Conservation (phyloP, 208 protist genomes). For the Trypanosoma congolense region DNA sequence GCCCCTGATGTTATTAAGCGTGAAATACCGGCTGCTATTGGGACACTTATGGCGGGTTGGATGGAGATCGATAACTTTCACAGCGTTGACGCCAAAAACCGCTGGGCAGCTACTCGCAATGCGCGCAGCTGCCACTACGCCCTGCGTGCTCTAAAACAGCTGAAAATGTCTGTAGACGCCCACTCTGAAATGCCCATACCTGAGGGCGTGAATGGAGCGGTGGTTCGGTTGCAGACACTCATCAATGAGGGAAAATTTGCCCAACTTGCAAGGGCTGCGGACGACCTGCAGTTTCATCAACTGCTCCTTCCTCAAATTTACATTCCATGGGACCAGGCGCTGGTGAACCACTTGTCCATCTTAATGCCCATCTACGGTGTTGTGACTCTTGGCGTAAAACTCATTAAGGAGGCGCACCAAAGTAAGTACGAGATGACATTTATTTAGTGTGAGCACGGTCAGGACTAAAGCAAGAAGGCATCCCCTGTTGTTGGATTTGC, state of each 20-base stretch:
- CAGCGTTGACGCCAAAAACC: constrained; percentile 19
- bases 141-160: constrained; percentile 36
- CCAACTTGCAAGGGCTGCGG: constrained; percentile 47
- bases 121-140: constrained; percentile 49
- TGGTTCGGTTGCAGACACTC: constrained; percentile 27
- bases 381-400: constrained; percentile 32
- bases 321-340: constrained; percentile 66
- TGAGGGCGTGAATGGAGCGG: constrained; percentile 24
- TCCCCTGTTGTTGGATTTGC: too few relatives aligned
- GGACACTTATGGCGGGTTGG: constrained; percentile 40
- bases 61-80: constrained; percentile 42
- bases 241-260: constrained; percentile 26
- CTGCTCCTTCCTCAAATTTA: constrained; percentile 69
- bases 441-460: too few relatives aligned
- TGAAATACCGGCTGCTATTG: constrained; percentile 38
- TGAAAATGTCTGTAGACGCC: constrained; percentile 33
- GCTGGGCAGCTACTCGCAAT: constrained; percentile 33
- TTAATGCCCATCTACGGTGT: constrained; percentile 45
- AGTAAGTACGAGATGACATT: too few relatives aligned
- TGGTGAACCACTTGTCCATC: constrained; percentile 57
- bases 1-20: constrained; percentile 13
- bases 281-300: constrained; percentile 74
- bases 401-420: constrained; percentile 23
- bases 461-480: too few relatives aligned
- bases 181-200: constrained; percentile 52